A percentile compares a stretch with the other conserved stretches of the same genome.
Conservation (phyloP, 176 grass and related monocot species). For the Carex scoparia region DNA sequence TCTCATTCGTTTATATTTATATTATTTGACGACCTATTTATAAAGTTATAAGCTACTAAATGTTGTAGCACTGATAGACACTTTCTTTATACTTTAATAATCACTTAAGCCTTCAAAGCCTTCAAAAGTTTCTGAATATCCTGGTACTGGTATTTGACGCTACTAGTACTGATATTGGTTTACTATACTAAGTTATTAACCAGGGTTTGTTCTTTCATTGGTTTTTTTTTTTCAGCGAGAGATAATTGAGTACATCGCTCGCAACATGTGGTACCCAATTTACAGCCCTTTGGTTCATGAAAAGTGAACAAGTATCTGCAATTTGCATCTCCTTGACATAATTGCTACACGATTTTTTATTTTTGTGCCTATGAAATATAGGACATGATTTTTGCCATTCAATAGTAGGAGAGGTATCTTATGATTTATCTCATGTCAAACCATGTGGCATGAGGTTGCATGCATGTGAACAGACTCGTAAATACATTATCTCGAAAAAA, state of each 20-base stretch:
- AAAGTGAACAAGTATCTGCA: constrained; percentile 37
- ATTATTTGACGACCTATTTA: neutral
- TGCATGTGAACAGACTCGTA: neutral
- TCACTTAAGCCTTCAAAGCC: neutral
- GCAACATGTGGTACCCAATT: constrained; percentile 94
- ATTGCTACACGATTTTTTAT: constrained; percentile 8
- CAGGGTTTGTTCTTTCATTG: neutral
- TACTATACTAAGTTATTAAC: neutral
- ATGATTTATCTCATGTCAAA: neutral
- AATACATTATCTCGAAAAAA: neutral
- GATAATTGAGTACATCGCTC: constrained; percentile 59
- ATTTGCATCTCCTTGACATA: neutral
- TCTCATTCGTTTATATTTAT: neutral
- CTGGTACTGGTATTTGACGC: neutral
- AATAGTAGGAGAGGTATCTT: neutral
- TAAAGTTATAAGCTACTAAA: neutral
- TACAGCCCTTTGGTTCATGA: constrained; percentile 89
- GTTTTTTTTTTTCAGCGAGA: constrained; percentile 44
- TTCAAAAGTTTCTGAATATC: neutral
- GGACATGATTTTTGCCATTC: constrained; percentile 8
- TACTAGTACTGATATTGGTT: neutral
- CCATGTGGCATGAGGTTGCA: neutral
- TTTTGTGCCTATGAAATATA: neutral
- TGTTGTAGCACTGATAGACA: neutral
- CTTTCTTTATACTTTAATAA: neutral